These are phyloP conservation scores for Laburnicola sp. DNA, from an alignment of 2,329 filamentous ascomycete genomes.

Conservation along the genomic window DNA sequence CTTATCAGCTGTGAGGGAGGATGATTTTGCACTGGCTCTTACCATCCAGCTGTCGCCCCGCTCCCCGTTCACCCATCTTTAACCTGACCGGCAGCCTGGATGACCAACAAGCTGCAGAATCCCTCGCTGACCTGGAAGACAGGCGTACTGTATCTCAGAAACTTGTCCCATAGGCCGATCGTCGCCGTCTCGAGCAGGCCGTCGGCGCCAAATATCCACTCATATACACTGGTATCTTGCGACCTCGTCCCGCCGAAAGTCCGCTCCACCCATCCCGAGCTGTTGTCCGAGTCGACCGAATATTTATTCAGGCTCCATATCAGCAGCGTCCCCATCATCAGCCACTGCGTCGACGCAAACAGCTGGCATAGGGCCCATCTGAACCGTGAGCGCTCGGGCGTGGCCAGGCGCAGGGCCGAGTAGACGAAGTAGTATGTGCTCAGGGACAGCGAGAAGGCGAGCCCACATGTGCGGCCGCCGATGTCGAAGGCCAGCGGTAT, in stretches of 20 bases:
- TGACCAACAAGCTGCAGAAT: slow-evolving; percentile 94
- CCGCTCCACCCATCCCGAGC: slow-evolving; percentile 74
- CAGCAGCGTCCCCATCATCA: slow-evolving; percentile 80
- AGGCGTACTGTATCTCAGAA: slow-evolving; percentile 86
- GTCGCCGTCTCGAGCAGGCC: slow-evolving; percentile 79
- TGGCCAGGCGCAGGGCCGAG: slow-evolving; percentile 76
- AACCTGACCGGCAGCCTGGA: slow-evolving; percentile 92
- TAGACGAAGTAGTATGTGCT: slow-evolving; percentile 90
- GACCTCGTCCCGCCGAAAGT: slow-evolving; percentile 71
- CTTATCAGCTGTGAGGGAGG: slow-evolving; percentile 37
- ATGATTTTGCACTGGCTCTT: slow-evolving; percentile 44
- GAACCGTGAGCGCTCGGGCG: slow-evolving; percentile 75
- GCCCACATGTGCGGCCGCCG: slow-evolving; percentile 87
- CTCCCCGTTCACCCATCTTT: slow-evolving; percentile 88
- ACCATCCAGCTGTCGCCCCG: slow-evolving; percentile 97
- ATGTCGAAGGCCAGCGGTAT: slow-evolving; percentile 98
- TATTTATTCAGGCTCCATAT: slow-evolving; percentile 97
- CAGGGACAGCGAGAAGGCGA: slow-evolving; percentile 89
- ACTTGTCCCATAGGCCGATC: slow-evolving; percentile 85
- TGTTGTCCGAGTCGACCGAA: slow-evolving; percentile 79
- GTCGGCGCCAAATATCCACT: slow-evolving; percentile 87
- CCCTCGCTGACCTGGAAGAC: slow-evolving; percentile 94
- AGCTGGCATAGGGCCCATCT: slow-evolving; percentile 70
- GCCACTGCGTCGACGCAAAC: slow-evolving; percentile 78
- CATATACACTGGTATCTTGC: slow-evolving; percentile 66